phyloP scores from a whole-genome alignment of 345 rosid genomes.

The Acer yangbiense region DNA sequence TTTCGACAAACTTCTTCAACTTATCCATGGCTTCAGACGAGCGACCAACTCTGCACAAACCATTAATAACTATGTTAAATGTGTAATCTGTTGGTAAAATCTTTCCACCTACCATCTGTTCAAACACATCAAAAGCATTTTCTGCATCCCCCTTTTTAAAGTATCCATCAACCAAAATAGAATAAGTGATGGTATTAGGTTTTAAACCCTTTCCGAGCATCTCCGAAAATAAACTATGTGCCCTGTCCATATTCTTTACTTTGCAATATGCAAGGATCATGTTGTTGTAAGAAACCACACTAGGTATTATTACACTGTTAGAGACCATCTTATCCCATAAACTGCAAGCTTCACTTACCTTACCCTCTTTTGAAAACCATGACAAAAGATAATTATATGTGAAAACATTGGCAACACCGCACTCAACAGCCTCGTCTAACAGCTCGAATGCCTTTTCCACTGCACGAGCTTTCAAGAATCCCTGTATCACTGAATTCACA shows the following conservation, averaged over 20 bases:
- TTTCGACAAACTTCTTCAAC: slow-evolving; percentile 46
- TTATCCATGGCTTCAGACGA: slow-evolving; percentile 53
- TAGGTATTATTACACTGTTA: slow-evolving; percentile 40
- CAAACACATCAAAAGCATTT: slow-evolving; percentile 49
- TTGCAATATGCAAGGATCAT: slow-evolving; percentile 61
- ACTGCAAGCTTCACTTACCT: slow-evolving; percentile 52
- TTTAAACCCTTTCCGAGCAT: slow-evolving; percentile 54
- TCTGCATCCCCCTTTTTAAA: slow-evolving; percentile 49
- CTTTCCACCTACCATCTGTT: slow-evolving; percentile 51
- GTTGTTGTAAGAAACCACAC: slow-evolving; percentile 59
- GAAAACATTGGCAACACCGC: slow-evolving; percentile 53
- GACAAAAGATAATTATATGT: slow-evolving; percentile 54
- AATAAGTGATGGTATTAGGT: slow-evolving; percentile 61
- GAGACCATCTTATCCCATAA: slow-evolving; percentile 63
- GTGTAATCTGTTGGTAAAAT: slow-evolving; percentile 56
- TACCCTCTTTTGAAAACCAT: slow-evolving; percentile 55
- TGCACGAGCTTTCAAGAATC: slow-evolving; percentile 44
- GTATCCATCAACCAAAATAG: slow-evolving; percentile 68
- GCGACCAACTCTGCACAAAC: slow-evolving; percentile 64
- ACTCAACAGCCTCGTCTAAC: slow-evolving; percentile 59
- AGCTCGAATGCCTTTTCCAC: slow-evolving; percentile 49
- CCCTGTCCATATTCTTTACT: slow-evolving; percentile 47
- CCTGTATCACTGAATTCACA: slow-evolving; percentile 54
- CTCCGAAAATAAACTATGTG: slow-evolving; percentile 41
- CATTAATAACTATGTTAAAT: slow-evolving; percentile 55